These are phyloP conservation scores for Cordyceps tenuipes DNA, from an alignment of 2,329 filamentous ascomycete genomes.

Conservation along the genomic window DNA sequence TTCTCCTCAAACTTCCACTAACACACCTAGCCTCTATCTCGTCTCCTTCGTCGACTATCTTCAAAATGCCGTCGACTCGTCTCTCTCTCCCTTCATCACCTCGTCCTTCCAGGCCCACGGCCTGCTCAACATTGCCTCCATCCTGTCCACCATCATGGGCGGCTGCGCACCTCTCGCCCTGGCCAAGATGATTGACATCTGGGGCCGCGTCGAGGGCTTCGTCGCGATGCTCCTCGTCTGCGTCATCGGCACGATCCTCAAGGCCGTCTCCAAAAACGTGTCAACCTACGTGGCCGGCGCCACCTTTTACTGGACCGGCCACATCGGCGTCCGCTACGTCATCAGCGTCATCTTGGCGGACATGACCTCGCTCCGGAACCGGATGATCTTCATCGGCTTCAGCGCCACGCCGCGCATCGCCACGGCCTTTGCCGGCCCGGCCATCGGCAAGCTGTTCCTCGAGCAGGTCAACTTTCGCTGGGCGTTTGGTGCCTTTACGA, in stretches of 20 bases:
- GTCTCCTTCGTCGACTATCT: slow-evolving; percentile 31
- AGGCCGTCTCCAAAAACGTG: slow-evolving; percentile 51
- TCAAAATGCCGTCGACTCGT: slow-evolving; percentile 29
- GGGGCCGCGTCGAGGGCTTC: slow-evolving; percentile 40
- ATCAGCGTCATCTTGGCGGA: slow-evolving; percentile 35
- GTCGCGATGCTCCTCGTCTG: slow-evolving; percentile 33
- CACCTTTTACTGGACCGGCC: slow-evolving; percentile 56
- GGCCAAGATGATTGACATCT: slow-evolving; percentile 41
- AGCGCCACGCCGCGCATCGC: slow-evolving; percentile 36
- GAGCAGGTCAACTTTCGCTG: slow-evolving; percentile 32
- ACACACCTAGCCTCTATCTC: slow-evolving; percentile 27
- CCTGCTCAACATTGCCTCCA: slow-evolving; percentile 54
- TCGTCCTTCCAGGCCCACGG: slow-evolving; percentile 57
- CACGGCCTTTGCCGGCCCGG: slow-evolving; percentile 35
- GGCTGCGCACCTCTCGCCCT: slow-evolving; percentile 31
- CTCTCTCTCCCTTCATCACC: slow-evolving; percentile 57
- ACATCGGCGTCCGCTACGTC: slow-evolving; percentile 32
- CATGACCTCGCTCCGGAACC: slow-evolving; percentile 34
- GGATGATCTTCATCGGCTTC: slow-evolving; percentile 34
- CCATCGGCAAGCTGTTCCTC: slow-evolving; percentile 31
- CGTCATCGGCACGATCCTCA: slow-evolving; percentile 51
- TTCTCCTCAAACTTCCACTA: background rate
- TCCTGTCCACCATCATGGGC: slow-evolving; percentile 43
- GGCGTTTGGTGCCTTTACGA: slow-evolving; percentile 54
- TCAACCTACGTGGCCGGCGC: slow-evolving; percentile 52